phyloP scores from a whole-genome alignment of 106 monocot species.

The Dendrobium huoshanense region DNA sequence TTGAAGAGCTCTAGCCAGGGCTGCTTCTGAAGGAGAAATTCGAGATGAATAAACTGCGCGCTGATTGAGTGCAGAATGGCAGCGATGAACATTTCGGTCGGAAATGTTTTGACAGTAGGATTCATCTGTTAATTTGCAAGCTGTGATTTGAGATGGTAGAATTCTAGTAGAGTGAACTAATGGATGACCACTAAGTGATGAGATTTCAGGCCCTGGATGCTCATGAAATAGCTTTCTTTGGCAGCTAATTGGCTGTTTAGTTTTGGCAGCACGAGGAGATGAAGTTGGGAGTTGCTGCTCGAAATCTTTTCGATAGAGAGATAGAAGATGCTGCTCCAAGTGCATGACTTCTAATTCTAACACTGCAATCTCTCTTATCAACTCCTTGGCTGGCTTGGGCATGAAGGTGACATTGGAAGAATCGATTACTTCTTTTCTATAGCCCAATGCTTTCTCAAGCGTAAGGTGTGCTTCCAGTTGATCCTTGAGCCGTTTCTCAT shows the following conservation, averaged over 20 bases:
- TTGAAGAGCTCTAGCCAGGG: conserved; percentile 49
- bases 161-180: no score
- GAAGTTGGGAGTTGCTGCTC: conserved; percentile 42
- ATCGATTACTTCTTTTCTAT: conserved; percentile 26
- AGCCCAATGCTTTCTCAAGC: conserved; percentile 81
- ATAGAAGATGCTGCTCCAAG: conserved; percentile 64
- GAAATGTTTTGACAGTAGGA: no score
- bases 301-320: conserved; percentile 55
- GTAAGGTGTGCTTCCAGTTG: conserved; percentile 42
- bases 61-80: conserved; percentile 70
- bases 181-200: no score
- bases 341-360: conserved; percentile 57
- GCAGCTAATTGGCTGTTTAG: conserved; percentile 17
- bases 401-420: conserved; percentile 27
- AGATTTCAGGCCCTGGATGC: no score
- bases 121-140: no score
- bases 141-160: no score
- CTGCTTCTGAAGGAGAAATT: conserved; percentile 50
- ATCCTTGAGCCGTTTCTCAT: conserved; percentile 69
- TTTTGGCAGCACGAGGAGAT: conserved; percentile 22
- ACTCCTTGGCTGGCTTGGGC: conserved; percentile 51
- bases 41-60: conserved; percentile 48
- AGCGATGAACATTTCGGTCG: conserved; percentile 29
- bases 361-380: conserved; percentile 63
- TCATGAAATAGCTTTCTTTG: background rate